Evolutionary conservation across 441 rosid species (phyloP).

Genomic region (Adansonia gregorii): DNA sequence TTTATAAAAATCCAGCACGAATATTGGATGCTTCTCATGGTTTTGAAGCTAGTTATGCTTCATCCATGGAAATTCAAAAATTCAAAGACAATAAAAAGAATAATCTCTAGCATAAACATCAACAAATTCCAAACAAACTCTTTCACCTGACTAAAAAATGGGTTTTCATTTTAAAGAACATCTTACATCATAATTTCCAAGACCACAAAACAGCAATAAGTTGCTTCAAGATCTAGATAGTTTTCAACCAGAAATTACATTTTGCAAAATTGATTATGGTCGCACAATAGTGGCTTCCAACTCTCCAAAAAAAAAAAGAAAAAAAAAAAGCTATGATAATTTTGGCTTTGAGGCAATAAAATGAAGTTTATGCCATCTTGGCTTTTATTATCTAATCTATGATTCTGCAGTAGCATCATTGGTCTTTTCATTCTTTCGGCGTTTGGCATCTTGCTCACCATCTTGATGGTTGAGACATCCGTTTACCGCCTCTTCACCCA

Average conservation of each 20-base stretch:
- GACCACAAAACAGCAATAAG: background rate
- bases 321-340: background rate
- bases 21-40: too few species aligned
- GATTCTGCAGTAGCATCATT: constrained; percentile 39
- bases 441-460: constrained; percentile 49
- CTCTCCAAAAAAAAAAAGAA: background rate
- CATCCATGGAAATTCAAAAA: too few species aligned
- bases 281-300: background rate
- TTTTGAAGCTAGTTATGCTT: too few species aligned
- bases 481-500: constrained; percentile 88
- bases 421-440: constrained; percentile 40
- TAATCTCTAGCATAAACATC: background rate
- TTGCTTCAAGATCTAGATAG: constrained; percentile 3
- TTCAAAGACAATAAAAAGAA: too few species aligned
- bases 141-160: background rate
- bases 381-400: constrained; percentile 24
- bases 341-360: background rate
- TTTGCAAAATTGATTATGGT: constrained; percentile 9
- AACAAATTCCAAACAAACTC: background rate
- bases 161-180: background rate
- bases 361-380: constrained; percentile 24
- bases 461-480: constrained; percentile 61
- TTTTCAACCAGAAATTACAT: background rate
- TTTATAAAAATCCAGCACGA: too few species aligned
- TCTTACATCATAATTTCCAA: constrained; percentile 25